A percentile compares a stretch with the other conserved stretches of the same genome.
These are phyloP conservation scores for Fusarium sp. DNA, from an alignment of 2,329 filamentous ascomycete genomes.

Conservation along the genomic window DNA sequence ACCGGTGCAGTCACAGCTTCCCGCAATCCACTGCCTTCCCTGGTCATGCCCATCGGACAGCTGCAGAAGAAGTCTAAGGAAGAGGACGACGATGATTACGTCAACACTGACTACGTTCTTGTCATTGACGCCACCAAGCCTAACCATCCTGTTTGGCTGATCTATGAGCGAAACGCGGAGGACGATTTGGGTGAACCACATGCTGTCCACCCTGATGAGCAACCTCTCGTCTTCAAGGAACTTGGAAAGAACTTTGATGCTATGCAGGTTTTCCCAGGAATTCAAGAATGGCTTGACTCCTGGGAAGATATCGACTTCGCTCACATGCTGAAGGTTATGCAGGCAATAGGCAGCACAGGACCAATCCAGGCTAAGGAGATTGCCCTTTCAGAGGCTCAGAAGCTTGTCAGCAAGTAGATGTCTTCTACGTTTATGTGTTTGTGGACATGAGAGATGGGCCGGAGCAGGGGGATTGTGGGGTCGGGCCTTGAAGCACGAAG, in stretches of 20 bases:
- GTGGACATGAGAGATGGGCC: background rate
- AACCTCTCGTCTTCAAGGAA: background rate
- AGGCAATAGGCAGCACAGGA: background rate
- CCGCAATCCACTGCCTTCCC: background rate
- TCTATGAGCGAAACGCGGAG: background rate
- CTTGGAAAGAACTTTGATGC: background rate
- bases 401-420: background rate
- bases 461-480: fast-evolving
- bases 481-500: background rate
- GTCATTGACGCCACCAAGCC: background rate
- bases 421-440: background rate
- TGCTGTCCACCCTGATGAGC: fast-evolving
- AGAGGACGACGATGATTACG: background rate
- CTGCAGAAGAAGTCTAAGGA: background rate
- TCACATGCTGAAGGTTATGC: fast-evolving
- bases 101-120: background rate
- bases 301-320: background rate
- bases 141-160: background rate
- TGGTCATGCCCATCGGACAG: background rate
- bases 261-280: fast-evolving
- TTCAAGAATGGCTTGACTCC: background rate
- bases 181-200: background rate
- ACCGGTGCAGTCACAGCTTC: fast-evolving
- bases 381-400: fast-evolving
- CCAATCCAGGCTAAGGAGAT: fast-evolving